Evolutionary conservation across 805 yeast species (phyloP).

Genomic region (Candida silvicultrix): DNA sequence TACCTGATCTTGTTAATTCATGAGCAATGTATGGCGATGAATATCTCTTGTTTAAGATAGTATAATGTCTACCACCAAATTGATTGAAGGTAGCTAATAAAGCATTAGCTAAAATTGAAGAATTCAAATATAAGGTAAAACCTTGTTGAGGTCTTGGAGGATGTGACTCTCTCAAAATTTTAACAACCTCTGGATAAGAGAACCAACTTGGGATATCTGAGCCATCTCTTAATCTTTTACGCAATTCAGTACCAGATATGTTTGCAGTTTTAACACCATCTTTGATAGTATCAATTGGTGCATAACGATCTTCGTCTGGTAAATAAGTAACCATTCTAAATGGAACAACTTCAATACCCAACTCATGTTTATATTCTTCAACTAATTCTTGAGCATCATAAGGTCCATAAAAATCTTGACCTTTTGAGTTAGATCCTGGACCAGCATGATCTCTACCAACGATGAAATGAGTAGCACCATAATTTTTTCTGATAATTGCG

Average conservation of each 20-base stretch:
- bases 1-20: slow-evolving; percentile 82
- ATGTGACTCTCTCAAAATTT: slow-evolving; percentile 82
- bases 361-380: slow-evolving; percentile 65
- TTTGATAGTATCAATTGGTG: slow-evolving; percentile 90
- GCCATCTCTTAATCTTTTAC: slow-evolving; percentile 82
- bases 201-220: slow-evolving; percentile 93
- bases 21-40: slow-evolving; percentile 59
- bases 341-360: slow-evolving; percentile 87
- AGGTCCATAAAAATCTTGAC: slow-evolving; percentile 93
- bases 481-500: slow-evolving; percentile 92
- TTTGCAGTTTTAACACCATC: slow-evolving; percentile 75
- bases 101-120: slow-evolving; percentile 70
- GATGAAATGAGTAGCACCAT: slow-evolving; percentile 94
- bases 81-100: slow-evolving; percentile 88
- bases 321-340: slow-evolving; percentile 95
- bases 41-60: slow-evolving; percentile 35
- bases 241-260: slow-evolving; percentile 91
- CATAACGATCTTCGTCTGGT: slow-evolving; percentile 92
- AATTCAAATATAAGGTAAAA: slow-evolving; percentile 64
- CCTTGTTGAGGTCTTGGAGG: slow-evolving; percentile 92
- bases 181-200: slow-evolving; percentile 93
- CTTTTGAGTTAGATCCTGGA: slow-evolving; percentile 84
- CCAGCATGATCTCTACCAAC: slow-evolving; percentile 99
- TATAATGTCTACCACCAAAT: slow-evolving; percentile 70
- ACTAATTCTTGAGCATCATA: slow-evolving; percentile 94